Base-by-base conservation (phyloP, 1,284 basidiomycete species). In the Rhodotorula sp. region DNA sequence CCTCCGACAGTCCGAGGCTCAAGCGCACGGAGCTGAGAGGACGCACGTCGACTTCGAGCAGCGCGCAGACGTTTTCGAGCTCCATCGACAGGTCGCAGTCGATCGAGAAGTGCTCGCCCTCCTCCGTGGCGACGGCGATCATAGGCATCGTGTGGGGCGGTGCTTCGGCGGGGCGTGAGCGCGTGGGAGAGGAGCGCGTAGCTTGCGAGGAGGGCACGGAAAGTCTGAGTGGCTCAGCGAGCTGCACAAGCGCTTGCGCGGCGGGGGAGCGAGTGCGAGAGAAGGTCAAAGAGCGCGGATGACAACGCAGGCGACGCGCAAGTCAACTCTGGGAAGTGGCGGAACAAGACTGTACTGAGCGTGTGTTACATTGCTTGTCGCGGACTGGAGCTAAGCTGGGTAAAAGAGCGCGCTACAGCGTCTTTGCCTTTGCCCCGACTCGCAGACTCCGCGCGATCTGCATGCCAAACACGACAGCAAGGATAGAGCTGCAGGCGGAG, bases 31-130 rank as follows among this genome's bases (percentile, higher is more conserved):
- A n/a, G 34, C 54, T 27, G 42, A 8, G 25, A 3, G 23, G 34
- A 53, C 56, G 14, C 58, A 93, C 93, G 86, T 97, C 93, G 0
- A 89, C 93, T 81, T 95, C 93, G 41, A 96, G 85, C 66, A 97
- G 84, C 13, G 91, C 93, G 86, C 90, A 90, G 52, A 96, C 88
- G 80, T 93, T 91, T 83, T 91, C 90, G 42, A 97, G 85, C 79
- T 90, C 88, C 90, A 97, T 92, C 59, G 86, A 86, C 0, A 91
- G 86, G 82, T 93, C 91, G 75, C 96, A 92, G 79, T 96, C 93
- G 67, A 95, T 81, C 68, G 85, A 82, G 80, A 89, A 93, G 17
- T 68, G 68, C 67, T 85, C 82, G 7, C 92, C 93, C n/a, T 88
- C 81, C 67, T 93, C 91, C 66, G 85, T 91, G 55, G 89, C 82